These are phyloP conservation scores for Leccinum subtestaceum DNA, from an alignment of 768 basidiomycete species.

Conservation along the genomic window DNA sequence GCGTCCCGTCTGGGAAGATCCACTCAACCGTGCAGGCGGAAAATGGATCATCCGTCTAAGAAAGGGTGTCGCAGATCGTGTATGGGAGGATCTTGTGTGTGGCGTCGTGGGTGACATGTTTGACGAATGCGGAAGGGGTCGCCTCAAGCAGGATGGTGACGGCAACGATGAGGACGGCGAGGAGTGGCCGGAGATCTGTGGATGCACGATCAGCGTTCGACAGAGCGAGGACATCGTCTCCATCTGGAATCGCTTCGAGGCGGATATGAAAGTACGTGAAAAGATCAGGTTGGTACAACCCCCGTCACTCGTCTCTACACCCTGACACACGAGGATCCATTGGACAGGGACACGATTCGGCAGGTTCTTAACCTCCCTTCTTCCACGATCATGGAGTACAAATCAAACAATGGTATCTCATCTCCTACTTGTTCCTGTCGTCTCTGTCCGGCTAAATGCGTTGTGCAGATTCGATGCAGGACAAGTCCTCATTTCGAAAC, in stretches of 20 bases:
- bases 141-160: slow-evolving; percentile 28
- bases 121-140: slow-evolving; percentile 50
- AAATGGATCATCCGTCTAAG: slow-evolving; percentile 94
- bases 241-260: slow-evolving; percentile 87
- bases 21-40: slow-evolving; percentile 80
- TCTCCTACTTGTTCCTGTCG: background rate
- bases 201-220: slow-evolving; percentile 91
- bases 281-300: slow-evolving; percentile 66
- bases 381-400: slow-evolving; percentile 88
- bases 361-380: slow-evolving; percentile 71
- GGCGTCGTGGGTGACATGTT: slow-evolving; percentile 91
- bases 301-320: slow-evolving; percentile 29
- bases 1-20: slow-evolving; percentile 95
- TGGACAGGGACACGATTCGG: slow-evolving; percentile 72
- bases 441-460: slow-evolving; percentile 1
- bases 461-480: slow-evolving; percentile 76
- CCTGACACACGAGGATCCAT: slow-evolving; percentile 5
- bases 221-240: slow-evolving; percentile 93
- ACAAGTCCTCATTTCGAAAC: slow-evolving; percentile 82
- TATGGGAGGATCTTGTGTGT: slow-evolving; percentile 89
- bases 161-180: slow-evolving; percentile 38
- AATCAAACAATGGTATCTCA: slow-evolving; percentile 77
- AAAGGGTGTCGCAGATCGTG: slow-evolving; percentile 85
- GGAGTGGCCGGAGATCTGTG: slow-evolving; percentile 84
- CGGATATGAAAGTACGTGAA: slow-evolving; percentile 71